These are phyloP conservation scores for Geotrichum klebahnii DNA, from an alignment of 1,139 yeast genomes.

Conservation along the genomic window DNA sequence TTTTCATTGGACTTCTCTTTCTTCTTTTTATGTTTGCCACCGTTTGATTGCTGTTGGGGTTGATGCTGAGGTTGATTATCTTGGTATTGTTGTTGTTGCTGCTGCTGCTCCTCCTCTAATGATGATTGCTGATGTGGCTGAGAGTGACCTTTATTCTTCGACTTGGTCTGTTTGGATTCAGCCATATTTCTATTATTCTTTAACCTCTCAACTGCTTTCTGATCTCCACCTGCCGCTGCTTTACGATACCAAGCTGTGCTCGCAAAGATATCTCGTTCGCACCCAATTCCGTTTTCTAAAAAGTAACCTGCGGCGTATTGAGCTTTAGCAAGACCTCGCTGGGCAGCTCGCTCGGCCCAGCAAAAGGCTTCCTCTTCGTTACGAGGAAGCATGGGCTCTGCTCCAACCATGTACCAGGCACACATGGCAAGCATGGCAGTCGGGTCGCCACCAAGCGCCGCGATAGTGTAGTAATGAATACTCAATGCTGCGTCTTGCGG, in stretches of 20 bases:
- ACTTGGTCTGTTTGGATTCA: neutral
- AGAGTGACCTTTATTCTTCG: neutral
- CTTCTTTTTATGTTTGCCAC: slow-evolving; percentile 9
- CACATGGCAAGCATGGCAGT: slow-evolving; percentile 92
- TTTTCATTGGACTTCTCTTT: slow-evolving; percentile 27
- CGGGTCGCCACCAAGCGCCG: slow-evolving; percentile 84
- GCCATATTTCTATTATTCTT: slow-evolving; percentile 22
- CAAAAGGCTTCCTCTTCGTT: slow-evolving; percentile 86
- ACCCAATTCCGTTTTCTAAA: slow-evolving; percentile 83
- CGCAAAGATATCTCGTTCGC: slow-evolving; percentile 52
- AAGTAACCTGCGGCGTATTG: slow-evolving; percentile 84
- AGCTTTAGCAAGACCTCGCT: slow-evolving; percentile 69
- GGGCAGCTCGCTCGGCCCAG: slow-evolving; percentile 89
- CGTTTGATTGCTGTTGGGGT: neutral
- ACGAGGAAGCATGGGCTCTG: slow-evolving; percentile 70
- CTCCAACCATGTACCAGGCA: slow-evolving; percentile 94
- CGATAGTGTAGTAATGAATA: slow-evolving; percentile 88
- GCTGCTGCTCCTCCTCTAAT: neutral
- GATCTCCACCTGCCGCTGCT: slow-evolving; percentile 73
- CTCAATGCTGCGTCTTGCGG: slow-evolving; percentile 80
- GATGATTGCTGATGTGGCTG: neutral
- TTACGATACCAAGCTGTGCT: slow-evolving; percentile 72
- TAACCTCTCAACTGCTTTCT: slow-evolving; percentile 48
- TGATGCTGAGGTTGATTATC: neutral
- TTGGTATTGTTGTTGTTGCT: neutral